Base-by-base conservation (phyloP, 192 early-diverging fungal genomes). In the Diversispora eburnea region DNA sequence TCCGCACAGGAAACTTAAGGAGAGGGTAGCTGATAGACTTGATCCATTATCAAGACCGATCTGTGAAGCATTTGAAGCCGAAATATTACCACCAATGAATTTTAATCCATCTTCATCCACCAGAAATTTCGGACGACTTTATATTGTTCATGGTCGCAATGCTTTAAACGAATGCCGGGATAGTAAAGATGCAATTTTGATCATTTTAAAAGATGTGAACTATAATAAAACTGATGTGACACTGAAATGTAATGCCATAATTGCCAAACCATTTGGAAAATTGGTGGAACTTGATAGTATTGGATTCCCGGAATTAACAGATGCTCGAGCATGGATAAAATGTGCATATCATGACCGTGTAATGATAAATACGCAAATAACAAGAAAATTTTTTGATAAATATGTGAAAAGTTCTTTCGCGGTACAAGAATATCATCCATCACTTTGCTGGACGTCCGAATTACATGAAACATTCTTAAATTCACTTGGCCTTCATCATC, bases 231-330 rank as follows among this genome's bases (percentile, higher is more conserved):
- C 7, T 22, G 41, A 22, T 10, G 22, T 62, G 12, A 13, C 19
- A 25, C 49, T 82, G 42, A 63, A 56, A 13, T 76, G 71, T 42
- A 73, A 71, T 22, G 76, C 67, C 9, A 22, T 82, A n/a, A 79
- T 82, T 20, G 76, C 76, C 0, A 82, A 82, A 42, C 81, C 81
- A 3, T 78, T 82, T 76, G 81, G 81, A 5, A 76, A 79, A 15
- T 19, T 76, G 59, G 72, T 77, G 33, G 76, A 78, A n/a, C 76
- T 82, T 67, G 68, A 77, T 51, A 82, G 78, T 0, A 75, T 82
- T 3, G 78, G 75, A 8, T 78, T 79, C 76, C 67, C 79, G 42
- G 81, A 82, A 33, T 78, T 78, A 13, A 70, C 74, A 5, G 79
- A 78, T 33, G 78, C 78, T 10, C 20, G 71, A 51, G 58, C 42